Evolutionary conservation across 192 early-diverging fungal species (phyloP).

Genomic region (Dispira simplex): DNA sequence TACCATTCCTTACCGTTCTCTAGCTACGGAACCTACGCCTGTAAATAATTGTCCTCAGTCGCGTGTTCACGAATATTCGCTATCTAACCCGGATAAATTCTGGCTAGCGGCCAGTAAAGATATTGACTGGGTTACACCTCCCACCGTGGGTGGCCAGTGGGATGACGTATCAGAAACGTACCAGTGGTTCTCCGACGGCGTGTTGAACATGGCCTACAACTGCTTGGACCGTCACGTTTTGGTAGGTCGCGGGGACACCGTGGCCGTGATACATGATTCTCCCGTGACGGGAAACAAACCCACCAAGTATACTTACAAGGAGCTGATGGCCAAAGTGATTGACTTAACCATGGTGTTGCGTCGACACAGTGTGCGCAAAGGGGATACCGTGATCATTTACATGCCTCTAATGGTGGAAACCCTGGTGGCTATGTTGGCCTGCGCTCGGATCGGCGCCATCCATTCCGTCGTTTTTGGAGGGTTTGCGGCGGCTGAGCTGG

Average conservation of each 20-base stretch:
- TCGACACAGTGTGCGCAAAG: conserved; percentile 39
- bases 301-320: conserved; percentile 37
- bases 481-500: conserved; percentile 57
- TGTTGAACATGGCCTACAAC: conserved; percentile 72
- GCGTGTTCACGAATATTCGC: conserved; percentile 11
- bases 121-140: conserved; percentile 31
- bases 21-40: too few species aligned
- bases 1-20: too few species aligned
- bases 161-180: conserved; percentile 18
- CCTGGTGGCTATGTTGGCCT: conserved; percentile 71
- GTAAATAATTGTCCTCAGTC: neutral
- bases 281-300: conserved; percentile 37
- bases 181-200: conserved; percentile 52
- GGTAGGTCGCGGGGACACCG: conserved; percentile 35
- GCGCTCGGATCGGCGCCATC: conserved; percentile 66
- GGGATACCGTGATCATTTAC: conserved; percentile 67
- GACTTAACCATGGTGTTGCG: conserved; percentile 45
- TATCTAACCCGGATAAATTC: conserved; percentile 29
- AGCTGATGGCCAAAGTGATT: conserved; percentile 53
- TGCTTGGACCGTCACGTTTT: conserved; percentile 57
- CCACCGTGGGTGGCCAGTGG: conserved; percentile 19
- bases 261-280: conserved; percentile 64
- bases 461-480: conserved; percentile 75
- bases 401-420: conserved; percentile 78
- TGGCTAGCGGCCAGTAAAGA: conserved; percentile 28